Base-by-base conservation (phyloP, 1,284 basidiomycete species). In the Sphagnurus paluster region DNA sequence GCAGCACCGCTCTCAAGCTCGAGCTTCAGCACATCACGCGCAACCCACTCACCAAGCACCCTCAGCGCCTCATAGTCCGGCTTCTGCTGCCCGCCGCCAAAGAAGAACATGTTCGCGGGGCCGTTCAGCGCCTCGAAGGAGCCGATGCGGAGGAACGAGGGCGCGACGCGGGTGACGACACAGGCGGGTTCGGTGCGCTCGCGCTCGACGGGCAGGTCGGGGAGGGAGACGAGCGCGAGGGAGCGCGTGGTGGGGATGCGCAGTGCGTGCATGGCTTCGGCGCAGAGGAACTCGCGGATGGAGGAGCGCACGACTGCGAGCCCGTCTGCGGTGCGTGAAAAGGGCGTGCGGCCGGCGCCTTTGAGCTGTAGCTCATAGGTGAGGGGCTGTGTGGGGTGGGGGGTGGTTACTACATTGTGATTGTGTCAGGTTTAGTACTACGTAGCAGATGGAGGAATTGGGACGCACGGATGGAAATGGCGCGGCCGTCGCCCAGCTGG, bases 401-500 rank as follows among this genome's bases (percentile, higher is more conserved):
- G 82, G 0, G 91, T 92, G 42, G 88, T 84, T 45, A 91, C 89
- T 90, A 47, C 6, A 30, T n/a, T 13, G 24, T 19, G 30, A 42
- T 44, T 32, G 24, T 25, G 2, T 36, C 7, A 44, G 30, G 3
- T n/a, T 5, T 16, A 37, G 9, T 21, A 11, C 10, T 24, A 6
- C 38, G 35, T 10, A 33, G 42, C 19, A 11, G 14, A 7, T 9
- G 25, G 38, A 17, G 26, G 23, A 24, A n/a, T n/a, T n/a, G n/a
- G 40, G 4, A 62, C 58, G 75, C 77, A 90, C 90, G 65, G 42
- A 99, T 78, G 7, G 90, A 90, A 23, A 94, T 89, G 0, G 96
- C 96, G 11, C 96, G 80, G 0, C 96, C 96, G 60, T 99, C 96
- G 7, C 96, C 96, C 2, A 99, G 77, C 66, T 98, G 96, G n/a